Base-by-base conservation (phyloP, 345 rosid genomes). In the Citrus sinensis region DNA sequence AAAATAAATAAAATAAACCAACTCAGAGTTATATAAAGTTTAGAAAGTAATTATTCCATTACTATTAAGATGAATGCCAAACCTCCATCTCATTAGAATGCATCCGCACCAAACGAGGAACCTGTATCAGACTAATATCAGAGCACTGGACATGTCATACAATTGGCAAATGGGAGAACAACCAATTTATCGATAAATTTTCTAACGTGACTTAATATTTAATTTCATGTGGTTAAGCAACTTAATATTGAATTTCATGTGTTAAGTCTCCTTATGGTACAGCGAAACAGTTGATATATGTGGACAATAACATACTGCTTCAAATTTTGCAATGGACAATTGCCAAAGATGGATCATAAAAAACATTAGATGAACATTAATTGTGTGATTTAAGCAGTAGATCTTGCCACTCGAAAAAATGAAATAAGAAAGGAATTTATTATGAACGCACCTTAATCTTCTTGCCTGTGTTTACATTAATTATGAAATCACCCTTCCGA, bases 1-100 rank as follows among this genome's bases (percentile, higher is more conserved):
- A 71, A 61, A 77, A 7, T 20, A 16, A 59, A 0, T 2, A 40
- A 9, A 40, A 40, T 40, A 40, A 67, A 30, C 2, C 9, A 58
- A 39, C 56, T 61, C 54, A 16, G 8, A 8, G 2, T 9, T 54
- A n/a, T 14, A 24, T 42, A 42, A 67, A 74, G 30, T 25, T 25
- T 19, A 56, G 62, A 46, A 55, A 67, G 19, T 51, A 74, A 66
- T 20, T 40, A 7, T 63, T 29, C 27, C 27, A 58, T 32, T 29
- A 67, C 37, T 32, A 71, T 71, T 49, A 76, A 67, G 42, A 51
- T 72, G 73, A 68, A 60, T 76, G 51, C 60, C 65, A 69, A 69
- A 91, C 98, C 94, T 94, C 97, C 99, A 97, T 97, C 82, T 97
- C 99, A 90, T 92, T 79, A 35, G 99, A 94, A 85, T 94, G 98